Conservation (phyloP, 2,329 filamentous ascomycete genomes). For the Fusarium gaditjirri region DNA sequence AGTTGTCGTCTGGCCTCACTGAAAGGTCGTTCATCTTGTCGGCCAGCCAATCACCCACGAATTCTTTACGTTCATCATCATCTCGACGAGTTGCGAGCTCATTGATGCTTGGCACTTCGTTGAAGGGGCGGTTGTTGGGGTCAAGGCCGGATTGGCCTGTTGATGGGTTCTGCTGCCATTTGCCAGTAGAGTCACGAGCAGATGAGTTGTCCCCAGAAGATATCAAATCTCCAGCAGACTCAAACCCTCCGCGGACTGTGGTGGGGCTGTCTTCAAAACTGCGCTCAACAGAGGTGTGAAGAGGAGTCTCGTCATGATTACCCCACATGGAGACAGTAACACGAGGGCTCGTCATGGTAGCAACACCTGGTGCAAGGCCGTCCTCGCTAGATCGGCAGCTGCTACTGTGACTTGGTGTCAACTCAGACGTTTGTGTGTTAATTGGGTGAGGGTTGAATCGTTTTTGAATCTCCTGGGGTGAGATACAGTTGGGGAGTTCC, state of each 20-base stretch:
- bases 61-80: slow-evolving; percentile 58
- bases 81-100: slow-evolving; percentile 57
- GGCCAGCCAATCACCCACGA: slow-evolving; percentile 63
- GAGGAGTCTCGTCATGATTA: slow-evolving; percentile 52
- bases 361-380: slow-evolving; percentile 52
- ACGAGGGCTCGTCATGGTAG: slow-evolving; percentile 62
- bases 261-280: slow-evolving; percentile 52
- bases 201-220: slow-evolving; percentile 42
- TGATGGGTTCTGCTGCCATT: slow-evolving; percentile 53
- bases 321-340: slow-evolving; percentile 68
- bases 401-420: slow-evolving; percentile 62
- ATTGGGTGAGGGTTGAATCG: slow-evolving; percentile 51
- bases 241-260: slow-evolving; percentile 50
- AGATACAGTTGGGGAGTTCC: slow-evolving; percentile 51
- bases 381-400: slow-evolving; percentile 64
- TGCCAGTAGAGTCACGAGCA: slow-evolving; percentile 54
- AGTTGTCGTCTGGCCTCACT: slow-evolving; percentile 41
- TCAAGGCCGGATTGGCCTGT: slow-evolving; percentile 60
- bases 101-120: slow-evolving; percentile 61
- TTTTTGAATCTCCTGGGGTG: slow-evolving; percentile 56
- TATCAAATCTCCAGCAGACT: slow-evolving; percentile 55
- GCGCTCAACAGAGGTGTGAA: slow-evolving; percentile 54
- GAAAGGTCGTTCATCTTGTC: slow-evolving; percentile 46
- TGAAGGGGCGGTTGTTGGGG: slow-evolving; percentile 56
- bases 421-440: slow-evolving; percentile 49